These are phyloP conservation scores for Aspergillus clavatus DNA, from an alignment of 2,329 filamentous ascomycete species.

Conservation along the genomic window DNA sequence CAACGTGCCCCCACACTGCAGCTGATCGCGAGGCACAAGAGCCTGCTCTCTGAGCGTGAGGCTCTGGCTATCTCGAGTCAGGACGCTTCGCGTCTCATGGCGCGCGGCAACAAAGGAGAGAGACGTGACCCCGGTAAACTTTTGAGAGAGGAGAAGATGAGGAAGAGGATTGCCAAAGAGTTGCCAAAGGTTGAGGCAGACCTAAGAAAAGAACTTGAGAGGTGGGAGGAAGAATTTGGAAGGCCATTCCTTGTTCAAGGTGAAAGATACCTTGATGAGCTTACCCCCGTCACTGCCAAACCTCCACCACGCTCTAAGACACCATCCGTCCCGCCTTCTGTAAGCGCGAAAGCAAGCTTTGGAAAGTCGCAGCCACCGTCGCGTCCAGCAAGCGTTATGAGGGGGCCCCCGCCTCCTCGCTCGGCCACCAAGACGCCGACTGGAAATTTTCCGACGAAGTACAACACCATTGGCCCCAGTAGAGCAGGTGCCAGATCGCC, in stretches of 20 bases:
- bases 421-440: conserved; percentile 46
- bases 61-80: conserved; percentile 87
- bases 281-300: conserved; percentile 67
- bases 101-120: conserved; percentile 86
- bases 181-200: conserved; percentile 85
- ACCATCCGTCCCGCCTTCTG: conserved; percentile 33
- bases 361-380: conserved; percentile 25
- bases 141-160: conserved; percentile 94
- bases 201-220: conserved; percentile 72
- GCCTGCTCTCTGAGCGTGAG: conserved; percentile 77
- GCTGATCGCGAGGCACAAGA: conserved; percentile 77
- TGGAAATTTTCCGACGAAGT: conserved; percentile 35
- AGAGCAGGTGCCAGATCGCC: conserved; percentile 40
- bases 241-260: conserved; percentile 90
- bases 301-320: conserved; percentile 51
- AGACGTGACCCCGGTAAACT: conserved; percentile 91
- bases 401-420: conserved; percentile 38
- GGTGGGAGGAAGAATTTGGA: conserved; percentile 91
- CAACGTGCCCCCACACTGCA: conserved; percentile 80
- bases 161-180: conserved; percentile 94
- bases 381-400: conserved; percentile 34
- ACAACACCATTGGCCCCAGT: conserved; percentile 32
- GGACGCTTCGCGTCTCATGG: conserved; percentile 89
- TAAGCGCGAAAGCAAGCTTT: conserved; percentile 22
- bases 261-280: conserved; percentile 78